Conservation (phyloP, 495 filamentous ascomycete species). For the Xylaria scruposa region DNA sequence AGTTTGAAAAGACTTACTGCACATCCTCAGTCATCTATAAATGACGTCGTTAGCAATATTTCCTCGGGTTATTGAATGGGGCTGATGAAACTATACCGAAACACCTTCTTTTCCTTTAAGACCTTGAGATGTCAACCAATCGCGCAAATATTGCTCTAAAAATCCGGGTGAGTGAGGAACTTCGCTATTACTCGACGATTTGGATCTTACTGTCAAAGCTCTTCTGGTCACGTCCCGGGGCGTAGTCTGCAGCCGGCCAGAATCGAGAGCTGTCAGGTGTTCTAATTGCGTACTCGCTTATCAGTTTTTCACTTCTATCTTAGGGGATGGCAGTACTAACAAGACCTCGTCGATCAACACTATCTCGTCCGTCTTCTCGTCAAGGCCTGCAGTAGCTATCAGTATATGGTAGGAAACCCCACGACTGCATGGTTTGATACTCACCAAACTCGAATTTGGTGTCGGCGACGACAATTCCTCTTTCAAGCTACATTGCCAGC, state of each 20-base stretch:
- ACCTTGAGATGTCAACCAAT: constrained; percentile 79
- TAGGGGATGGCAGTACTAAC: constrained; percentile 35
- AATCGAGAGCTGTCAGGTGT: constrained; percentile 79
- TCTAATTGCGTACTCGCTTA: constrained; percentile 6
- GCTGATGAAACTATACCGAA: constrained; percentile 53
- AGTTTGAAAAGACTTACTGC: constrained; percentile 61
- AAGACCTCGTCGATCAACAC: constrained; percentile 92
- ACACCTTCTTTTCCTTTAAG: constrained; percentile 73
- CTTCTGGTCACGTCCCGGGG: constrained; percentile 73
- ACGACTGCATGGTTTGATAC: background rate
- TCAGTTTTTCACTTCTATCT: constrained; percentile 12
- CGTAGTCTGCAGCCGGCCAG: constrained; percentile 72
- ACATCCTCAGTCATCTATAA: constrained; percentile 64
- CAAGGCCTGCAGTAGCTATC: constrained; percentile 52
- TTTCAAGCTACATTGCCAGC: constrained; percentile 15
- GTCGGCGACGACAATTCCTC: constrained; percentile 51
- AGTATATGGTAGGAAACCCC: background rate
- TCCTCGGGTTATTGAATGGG: background rate
- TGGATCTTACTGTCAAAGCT: constrained; percentile 57
- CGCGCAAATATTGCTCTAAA: constrained; percentile 81
- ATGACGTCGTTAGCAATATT: constrained; percentile 54
- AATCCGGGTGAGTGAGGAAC: background rate
- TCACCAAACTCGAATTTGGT: constrained; percentile 64
- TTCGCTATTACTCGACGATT: background rate
- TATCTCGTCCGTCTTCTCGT: constrained; percentile 75